Evolutionary conservation across 176 grass and related monocot species (phyloP).

Genomic region (Juncus effusus): DNA sequence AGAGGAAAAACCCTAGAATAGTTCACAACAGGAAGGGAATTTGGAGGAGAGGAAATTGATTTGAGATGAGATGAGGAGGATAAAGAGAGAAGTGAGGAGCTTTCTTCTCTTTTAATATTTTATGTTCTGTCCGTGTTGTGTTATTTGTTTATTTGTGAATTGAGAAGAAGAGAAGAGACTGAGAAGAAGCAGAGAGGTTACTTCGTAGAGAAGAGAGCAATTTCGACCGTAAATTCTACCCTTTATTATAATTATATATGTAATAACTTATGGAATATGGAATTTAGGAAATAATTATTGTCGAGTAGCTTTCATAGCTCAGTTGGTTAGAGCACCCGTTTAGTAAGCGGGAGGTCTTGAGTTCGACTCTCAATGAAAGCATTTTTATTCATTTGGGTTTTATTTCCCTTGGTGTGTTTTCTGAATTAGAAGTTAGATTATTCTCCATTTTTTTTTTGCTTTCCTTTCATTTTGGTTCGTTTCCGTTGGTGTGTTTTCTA

Average conservation of each 20-base stretch:
- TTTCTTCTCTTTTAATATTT: background rate
- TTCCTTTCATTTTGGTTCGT: no score
- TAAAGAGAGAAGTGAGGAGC: conserved; percentile 18
- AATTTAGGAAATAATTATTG: no score
- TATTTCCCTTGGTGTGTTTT: background rate
- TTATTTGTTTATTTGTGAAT: conserved; percentile 1
- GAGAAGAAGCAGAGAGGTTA: conserved; percentile 9
- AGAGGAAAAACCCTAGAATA: background rate
- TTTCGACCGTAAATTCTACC: no score
- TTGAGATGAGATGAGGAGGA: background rate
- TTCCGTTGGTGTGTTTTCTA: no score
- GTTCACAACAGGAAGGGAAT: background rate
- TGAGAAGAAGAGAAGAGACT: conserved; percentile 8
- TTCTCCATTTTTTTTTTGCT: no score
- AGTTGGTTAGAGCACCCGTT: conserved; percentile 93
- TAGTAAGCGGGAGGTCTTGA: conserved; percentile 96
- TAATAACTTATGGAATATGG: no score
- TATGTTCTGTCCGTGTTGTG: background rate
- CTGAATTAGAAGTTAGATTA: no score
- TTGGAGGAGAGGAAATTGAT: background rate
- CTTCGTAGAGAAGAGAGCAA: background rate
- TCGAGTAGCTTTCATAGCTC: conserved; percentile 72
- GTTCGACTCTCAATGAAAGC: conserved; percentile 85
- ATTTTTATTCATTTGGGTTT: conserved; percentile 6
- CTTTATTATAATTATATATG: no score